Evolutionary conservation across 495 filamentous ascomycete genomes (phyloP), one percentile per base, ranked within the genome.

Genomic region (Lepidopterella palustris): DNA sequence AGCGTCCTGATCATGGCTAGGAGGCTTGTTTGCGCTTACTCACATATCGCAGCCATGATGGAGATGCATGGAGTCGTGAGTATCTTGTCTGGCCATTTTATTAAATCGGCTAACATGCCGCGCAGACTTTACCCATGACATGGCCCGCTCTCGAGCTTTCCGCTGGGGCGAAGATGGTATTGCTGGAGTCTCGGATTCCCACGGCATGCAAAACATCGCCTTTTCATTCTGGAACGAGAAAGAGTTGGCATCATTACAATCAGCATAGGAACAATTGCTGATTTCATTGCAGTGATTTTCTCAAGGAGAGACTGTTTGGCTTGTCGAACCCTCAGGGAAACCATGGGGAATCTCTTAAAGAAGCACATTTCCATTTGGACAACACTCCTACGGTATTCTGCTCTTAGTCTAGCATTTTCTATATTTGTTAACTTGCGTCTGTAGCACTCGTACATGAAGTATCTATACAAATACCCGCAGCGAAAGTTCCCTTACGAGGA

Each of bases 381-480:
- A 97, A 97, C 70, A 95, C 88, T 25, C 92, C 92, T 3, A 76
- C 78, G 6, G 61, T 60, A 47, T 4, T 31, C 32, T 54, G 23
- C 1, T 77, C 77, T 55, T 73, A 78, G 70, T 21, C 60, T 55
- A 52, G 69, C 70, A 62, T 75, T 57, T 9, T 51, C n/a, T 26
- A 73, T 74, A 52, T 9, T 10, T 32, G 35, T 48, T 64, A 28
- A 65, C 58, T 15, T 1, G n/a, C 9, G n/a, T 1, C 25, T 61
- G 31, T 69, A 91, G 87, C 92, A 97, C 74, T 96, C 92, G 21
- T 97, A 97, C 77, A 97, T 97, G 92, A 97, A 97, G 72, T 93
- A 83, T 67, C 85, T 96, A 62, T 97, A 97, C 80, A 97, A 97
- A 72, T 95, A 96, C 65, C 92, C 92, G 0, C 92, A 97, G 76